Evolutionary conservation across 2,329 filamentous ascomycete genomes (phyloP), one percentile per base, ranked within the genome.

Genomic region (Moelleriella libera): DNA sequence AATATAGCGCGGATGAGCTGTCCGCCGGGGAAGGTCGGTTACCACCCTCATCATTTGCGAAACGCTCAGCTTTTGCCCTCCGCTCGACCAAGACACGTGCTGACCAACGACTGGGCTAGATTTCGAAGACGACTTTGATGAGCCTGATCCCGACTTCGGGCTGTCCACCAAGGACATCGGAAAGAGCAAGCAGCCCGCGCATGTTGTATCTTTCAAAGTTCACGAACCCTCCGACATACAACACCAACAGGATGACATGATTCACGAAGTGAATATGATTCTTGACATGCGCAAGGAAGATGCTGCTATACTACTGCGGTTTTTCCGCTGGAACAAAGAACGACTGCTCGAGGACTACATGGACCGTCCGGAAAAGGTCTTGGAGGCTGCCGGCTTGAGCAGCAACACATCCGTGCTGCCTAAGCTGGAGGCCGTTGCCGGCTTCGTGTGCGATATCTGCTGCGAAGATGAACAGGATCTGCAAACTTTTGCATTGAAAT

Each of bases 311-410:
- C 72, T 98, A 41, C 71, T 98, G 50, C 83, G 92, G 44, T 79
- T 92, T 65, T 87, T 86, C 56, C 78, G 88, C 59, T 98, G 92
- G 92, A 97, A 97, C 65, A 92, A 95, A 63, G 92, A 98, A 62
- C 82, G 86, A 40, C 65, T 98, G 55, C 89, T 97, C 49, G 92
- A 98, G 59, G 82, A 88, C 53, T 97, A 97, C 65, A 96, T 98
- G 89, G 90, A 98, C 53, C 78, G 78, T 45, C 81, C 85, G 4
- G 80, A 85, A 50, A 78, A 83, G 58, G 79, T 92, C 2, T 69
- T 97, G 34, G 88, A 95, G 57, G 82, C 81, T 51, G 89, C 90
- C 11, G 92, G 92, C 1, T 68, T 98, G 31, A 83, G 82, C 37
- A 76, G 81, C 47, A 78, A 72, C 50, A 71, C 76, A n/a, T 67